Percentiles rank a stretch among this genome's conserved stretches.
These are phyloP conservation scores for Naganishia vishniacii DNA, from an alignment of 768 basidiomycete genomes.

Conservation along the genomic window DNA sequence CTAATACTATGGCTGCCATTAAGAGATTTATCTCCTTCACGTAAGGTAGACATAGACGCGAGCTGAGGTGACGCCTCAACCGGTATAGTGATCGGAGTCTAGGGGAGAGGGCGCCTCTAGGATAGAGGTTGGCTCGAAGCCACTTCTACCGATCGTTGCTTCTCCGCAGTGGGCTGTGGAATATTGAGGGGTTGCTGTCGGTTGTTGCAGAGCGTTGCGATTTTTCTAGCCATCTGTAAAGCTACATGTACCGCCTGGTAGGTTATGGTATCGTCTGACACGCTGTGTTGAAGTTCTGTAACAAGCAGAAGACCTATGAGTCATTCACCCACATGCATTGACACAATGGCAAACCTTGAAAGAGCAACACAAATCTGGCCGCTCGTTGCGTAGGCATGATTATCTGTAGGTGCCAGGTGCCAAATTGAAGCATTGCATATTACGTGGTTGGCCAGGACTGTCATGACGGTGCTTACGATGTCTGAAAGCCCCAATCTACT, in stretches of 20 bases:
- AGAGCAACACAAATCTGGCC: conserved; percentile 5
- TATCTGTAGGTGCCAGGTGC: not conserved
- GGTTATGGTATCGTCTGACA: not conserved
- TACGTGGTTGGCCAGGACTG: no score
- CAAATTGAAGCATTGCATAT: no score
- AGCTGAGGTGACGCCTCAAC: not conserved
- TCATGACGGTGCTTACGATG: not conserved
- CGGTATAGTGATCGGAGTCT: not conserved
- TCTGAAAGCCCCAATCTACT: not conserved
- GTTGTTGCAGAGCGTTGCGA: conserved; percentile 6
- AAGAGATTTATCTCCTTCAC: no score
- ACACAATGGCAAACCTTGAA: conserved; percentile 2
- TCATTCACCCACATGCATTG: no score
- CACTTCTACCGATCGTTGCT: not conserved
- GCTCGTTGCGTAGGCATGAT: conserved; percentile 16
- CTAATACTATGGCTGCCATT: no score
- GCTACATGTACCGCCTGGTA: not conserved
- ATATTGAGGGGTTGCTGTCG: not conserved
- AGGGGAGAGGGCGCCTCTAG: no score
- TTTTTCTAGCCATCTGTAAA: not conserved
- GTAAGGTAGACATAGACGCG: no score
- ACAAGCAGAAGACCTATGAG: no score
- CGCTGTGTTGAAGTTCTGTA: not conserved
- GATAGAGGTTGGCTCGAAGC: not conserved
- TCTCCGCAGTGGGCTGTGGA: not conserved